Conservation (phyloP, 2,329 filamentous ascomycete species). For the Cercospora beticola region DNA sequence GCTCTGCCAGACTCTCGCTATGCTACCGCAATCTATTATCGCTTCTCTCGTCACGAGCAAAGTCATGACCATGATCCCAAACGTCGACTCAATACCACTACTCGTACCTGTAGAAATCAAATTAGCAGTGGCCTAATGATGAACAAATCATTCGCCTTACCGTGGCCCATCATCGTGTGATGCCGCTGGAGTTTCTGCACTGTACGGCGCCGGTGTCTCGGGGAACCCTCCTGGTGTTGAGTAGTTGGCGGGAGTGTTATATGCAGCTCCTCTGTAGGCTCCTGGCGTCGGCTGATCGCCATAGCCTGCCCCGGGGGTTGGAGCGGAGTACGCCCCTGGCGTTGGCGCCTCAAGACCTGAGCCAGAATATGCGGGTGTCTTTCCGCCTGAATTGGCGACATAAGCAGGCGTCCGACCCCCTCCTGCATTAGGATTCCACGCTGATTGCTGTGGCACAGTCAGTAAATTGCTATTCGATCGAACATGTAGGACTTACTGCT, state of each 20-base stretch:
- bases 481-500: constrained; percentile 33
- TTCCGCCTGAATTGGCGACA: constrained; percentile 57
- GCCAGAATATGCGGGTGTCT: constrained; percentile 68
- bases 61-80: neutral
- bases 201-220: constrained; percentile 48
- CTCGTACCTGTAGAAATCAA: neutral
- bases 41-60: neutral
- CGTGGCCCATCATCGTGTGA: constrained; percentile 16
- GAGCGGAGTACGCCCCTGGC: constrained; percentile 44
- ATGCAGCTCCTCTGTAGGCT: constrained; percentile 42
- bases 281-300: constrained; percentile 40
- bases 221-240: constrained; percentile 49
- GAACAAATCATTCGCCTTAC: constrained; percentile 1
- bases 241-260: constrained; percentile 39
- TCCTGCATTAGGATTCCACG: constrained; percentile 40
- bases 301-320: constrained; percentile 41
- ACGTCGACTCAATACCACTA: neutral
- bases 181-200: constrained; percentile 17
- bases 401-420: constrained; percentile 55
- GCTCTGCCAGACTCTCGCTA: neutral
- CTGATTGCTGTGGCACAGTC: constrained; percentile 33
- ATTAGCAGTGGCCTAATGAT: neutral
- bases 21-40: constrained; percentile 4
- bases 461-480: constrained; percentile 63
- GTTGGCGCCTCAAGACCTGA: constrained; percentile 64